A percentile compares a stretch with the other conserved stretches of the same genome.
These are phyloP conservation scores for Botryotinia calthae DNA, from an alignment of 2,329 filamentous ascomycete genomes.

Conservation along the genomic window DNA sequence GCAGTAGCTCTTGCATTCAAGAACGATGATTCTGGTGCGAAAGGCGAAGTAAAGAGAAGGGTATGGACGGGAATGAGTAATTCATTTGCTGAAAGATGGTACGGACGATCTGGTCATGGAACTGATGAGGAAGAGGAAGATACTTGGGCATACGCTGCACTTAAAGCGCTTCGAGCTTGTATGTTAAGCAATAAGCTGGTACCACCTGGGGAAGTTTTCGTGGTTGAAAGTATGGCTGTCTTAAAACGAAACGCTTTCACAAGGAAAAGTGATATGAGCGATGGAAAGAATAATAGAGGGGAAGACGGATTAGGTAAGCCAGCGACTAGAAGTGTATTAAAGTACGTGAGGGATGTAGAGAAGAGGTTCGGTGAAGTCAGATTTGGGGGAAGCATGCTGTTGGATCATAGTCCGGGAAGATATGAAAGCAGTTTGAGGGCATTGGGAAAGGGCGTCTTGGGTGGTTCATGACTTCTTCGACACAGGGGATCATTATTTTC, in stretches of 20 bases:
- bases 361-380: slow-evolving; percentile 65
- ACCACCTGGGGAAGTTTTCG: slow-evolving; percentile 74
- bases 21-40: slow-evolving; percentile 64
- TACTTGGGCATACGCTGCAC: slow-evolving; percentile 65
- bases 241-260: slow-evolving; percentile 65
- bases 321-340: slow-evolving; percentile 66
- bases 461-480: not conserved
- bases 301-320: slow-evolving; percentile 53
- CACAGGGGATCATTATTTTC: not conserved
- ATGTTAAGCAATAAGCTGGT: slow-evolving; percentile 70
- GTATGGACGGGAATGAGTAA: slow-evolving; percentile 64
- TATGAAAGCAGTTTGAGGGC: slow-evolving; percentile 69
- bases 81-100: slow-evolving; percentile 62
- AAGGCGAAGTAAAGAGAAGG: slow-evolving; percentile 62
- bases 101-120: slow-evolving; percentile 46
- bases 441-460: slow-evolving; percentile 47
- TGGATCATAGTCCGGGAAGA: slow-evolving; percentile 71
- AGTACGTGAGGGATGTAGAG: slow-evolving; percentile 70
- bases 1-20: slow-evolving; percentile 71
- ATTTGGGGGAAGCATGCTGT: slow-evolving; percentile 71
- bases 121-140: slow-evolving; percentile 51
- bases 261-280: slow-evolving; percentile 14
- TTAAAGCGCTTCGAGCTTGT: slow-evolving; percentile 62
- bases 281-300: not conserved
- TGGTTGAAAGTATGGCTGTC: slow-evolving; percentile 66